These are phyloP conservation scores for Fusarium aywerte DNA, from an alignment of 2,329 filamentous ascomycete genomes.

Conservation along the genomic window DNA sequence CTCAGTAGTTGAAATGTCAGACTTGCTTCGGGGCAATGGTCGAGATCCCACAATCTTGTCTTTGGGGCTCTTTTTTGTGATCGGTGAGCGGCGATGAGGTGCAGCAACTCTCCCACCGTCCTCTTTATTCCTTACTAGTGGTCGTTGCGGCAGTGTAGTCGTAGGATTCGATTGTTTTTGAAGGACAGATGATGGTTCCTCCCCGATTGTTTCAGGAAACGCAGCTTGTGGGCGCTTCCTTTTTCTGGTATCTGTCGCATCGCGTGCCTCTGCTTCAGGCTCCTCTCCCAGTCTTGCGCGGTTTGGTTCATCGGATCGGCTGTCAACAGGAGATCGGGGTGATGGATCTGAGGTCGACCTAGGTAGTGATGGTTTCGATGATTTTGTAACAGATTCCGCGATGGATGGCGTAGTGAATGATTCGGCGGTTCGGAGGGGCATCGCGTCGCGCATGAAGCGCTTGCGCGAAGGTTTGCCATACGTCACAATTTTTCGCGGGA, in stretches of 20 bases:
- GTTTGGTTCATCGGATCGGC: slow-evolving; percentile 9
- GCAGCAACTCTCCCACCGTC: slow-evolving; percentile 1
- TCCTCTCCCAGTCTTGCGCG: slow-evolving; percentile 9
- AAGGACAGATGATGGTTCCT: slow-evolving; percentile 5
- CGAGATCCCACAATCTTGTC: slow-evolving; percentile 2
- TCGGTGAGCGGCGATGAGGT: not conserved
- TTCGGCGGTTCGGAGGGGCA: slow-evolving; percentile 40
- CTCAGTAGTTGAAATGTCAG: slow-evolving; percentile 12
- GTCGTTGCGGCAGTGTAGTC: slow-evolving; percentile 25
- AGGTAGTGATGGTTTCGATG: slow-evolving; percentile 26
- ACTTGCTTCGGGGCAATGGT: slow-evolving; percentile 17
- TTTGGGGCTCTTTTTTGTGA: slow-evolving; percentile 24
- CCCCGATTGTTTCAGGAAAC: slow-evolving; percentile 8
- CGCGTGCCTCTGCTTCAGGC: slow-evolving; percentile 15
- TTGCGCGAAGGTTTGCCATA: slow-evolving; percentile 47
- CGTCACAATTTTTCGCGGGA: slow-evolving; percentile 42
- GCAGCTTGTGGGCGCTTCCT: slow-evolving; percentile 39
- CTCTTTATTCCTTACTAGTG: slow-evolving; percentile 3
- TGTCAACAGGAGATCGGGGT: slow-evolving; percentile 14
- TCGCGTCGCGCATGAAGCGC: slow-evolving; percentile 33
- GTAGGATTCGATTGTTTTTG: slow-evolving; percentile 24
- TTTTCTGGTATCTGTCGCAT: slow-evolving; percentile 38
- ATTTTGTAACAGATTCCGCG: slow-evolving; percentile 24
- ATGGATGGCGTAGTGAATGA: slow-evolving; percentile 15
- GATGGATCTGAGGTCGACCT: slow-evolving; percentile 34